A percentile compares a stretch with the other conserved stretches of the same genome.
phyloP scores from a whole-genome alignment of 2,329 filamentous ascomycete species.

The Furcasterigmium sp. region DNA sequence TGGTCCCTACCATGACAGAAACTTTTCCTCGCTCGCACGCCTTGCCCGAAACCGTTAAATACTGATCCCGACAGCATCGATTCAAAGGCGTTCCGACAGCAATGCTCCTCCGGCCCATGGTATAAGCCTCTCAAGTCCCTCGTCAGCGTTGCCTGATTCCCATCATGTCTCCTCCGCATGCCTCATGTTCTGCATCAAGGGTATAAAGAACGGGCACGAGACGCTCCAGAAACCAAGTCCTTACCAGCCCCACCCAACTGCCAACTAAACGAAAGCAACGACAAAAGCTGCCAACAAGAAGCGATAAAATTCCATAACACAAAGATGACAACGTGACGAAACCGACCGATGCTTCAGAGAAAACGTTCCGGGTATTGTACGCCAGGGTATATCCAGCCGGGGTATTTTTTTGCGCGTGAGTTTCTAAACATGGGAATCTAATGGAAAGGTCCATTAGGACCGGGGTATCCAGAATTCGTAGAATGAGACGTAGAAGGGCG shows the following conservation, averaged over 20 bases:
- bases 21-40: neutral
- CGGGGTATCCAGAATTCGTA: slow-evolving; percentile 93
- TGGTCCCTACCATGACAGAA: neutral
- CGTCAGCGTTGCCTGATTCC: neutral
- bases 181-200: slow-evolving; percentile 10
- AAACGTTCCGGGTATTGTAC: slow-evolving; percentile 48
- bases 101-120: too few relatives aligned
- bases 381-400: slow-evolving; percentile 63
- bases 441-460: slow-evolving; percentile 85
- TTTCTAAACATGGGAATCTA: slow-evolving; percentile 50
- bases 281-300: slow-evolving; percentile 17
- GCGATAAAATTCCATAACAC: slow-evolving; percentile 22
- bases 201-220: slow-evolving; percentile 16
- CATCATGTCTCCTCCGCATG: neutral
- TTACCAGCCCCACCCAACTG: slow-evolving; percentile 8
- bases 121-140: neutral
- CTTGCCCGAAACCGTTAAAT: too few relatives aligned
- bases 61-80: too few relatives aligned
- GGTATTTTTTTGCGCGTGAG: slow-evolving; percentile 53
- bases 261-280: slow-evolving; percentile 12
- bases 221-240: neutral
- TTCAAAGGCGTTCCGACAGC: too few relatives aligned
- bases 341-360: slow-evolving; percentile 43
- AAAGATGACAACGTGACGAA: slow-evolving; percentile 28
- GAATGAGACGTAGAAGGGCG: slow-evolving; percentile 93